A percentile compares a stretch with the other conserved stretches of the same genome.
phyloP scores from a whole-genome alignment of 768 basidiomycete species.

The Inosperma sp. region DNA sequence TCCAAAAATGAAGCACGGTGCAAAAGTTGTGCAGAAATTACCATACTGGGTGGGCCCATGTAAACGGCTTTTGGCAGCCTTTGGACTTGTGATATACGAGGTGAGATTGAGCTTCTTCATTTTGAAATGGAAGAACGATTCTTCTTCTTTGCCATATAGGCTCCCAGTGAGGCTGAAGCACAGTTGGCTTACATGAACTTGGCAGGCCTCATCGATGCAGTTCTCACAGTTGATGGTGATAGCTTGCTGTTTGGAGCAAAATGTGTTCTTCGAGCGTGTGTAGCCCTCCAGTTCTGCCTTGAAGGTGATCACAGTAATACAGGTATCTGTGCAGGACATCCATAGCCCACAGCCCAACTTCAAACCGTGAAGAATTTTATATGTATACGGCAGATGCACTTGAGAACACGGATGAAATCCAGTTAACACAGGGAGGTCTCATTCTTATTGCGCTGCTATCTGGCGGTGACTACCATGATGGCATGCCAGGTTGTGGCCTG shows the following conservation, averaged over 20 bases:
- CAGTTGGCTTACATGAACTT: slow-evolving; percentile 61
- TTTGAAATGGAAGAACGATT: slow-evolving; percentile 10
- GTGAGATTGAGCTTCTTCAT: not conserved
- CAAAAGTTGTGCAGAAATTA: not conserved
- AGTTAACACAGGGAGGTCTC: too few species aligned
- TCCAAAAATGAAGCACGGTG: not conserved
- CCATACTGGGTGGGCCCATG: not conserved
- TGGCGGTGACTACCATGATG: too few species aligned
- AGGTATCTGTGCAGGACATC: too few species aligned
- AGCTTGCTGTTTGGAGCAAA: slow-evolving; percentile 63
- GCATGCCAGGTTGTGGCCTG: too few species aligned
- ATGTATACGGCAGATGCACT: too few species aligned
- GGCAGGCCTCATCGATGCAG: slow-evolving; percentile 55
- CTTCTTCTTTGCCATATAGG: slow-evolving; percentile 29
- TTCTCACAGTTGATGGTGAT: slow-evolving; percentile 69
- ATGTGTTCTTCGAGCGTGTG: slow-evolving; percentile 46
- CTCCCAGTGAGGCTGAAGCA: slow-evolving; percentile 74
- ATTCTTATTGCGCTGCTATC: too few species aligned
- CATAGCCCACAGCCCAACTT: too few species aligned
- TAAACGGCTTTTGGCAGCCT: slow-evolving; percentile 34
- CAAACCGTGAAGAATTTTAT: too few species aligned
- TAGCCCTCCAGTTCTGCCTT: slow-evolving; percentile 17
- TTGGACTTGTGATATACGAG: slow-evolving; percentile 37
- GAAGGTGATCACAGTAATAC: not conserved
- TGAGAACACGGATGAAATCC: too few species aligned